Evolutionary conservation across 129 eudicot genomes (phyloP).

Genomic region (Flaveria bidentis): DNA sequence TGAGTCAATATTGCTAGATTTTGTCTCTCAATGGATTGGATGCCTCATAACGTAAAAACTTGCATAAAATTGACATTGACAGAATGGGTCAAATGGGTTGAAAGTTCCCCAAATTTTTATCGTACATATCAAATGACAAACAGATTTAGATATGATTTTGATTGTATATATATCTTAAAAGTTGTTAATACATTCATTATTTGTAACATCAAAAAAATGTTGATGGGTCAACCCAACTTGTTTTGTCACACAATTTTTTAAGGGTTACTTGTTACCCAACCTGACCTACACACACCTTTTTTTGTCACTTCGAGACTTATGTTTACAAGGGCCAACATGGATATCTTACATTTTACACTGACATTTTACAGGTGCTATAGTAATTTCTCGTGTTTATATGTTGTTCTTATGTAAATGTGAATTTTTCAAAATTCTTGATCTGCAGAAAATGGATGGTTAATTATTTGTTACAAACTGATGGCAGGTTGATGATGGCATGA

Average conservation of each 20-base stretch:
- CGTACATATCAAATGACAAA: neutral
- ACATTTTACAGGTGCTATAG: neutral
- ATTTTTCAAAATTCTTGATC: neutral
- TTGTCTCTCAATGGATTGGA: neutral
- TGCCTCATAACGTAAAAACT: neutral
- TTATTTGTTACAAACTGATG: conserved; percentile 18
- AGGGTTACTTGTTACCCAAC: neutral
- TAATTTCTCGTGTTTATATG: neutral
- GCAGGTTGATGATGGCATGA: conserved; percentile 43
- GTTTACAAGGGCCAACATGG: conserved; percentile 8
- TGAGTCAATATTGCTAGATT: neutral
- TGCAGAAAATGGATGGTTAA: neutral
- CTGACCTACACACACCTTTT: neutral
- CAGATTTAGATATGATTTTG: neutral
- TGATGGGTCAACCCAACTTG: neutral
- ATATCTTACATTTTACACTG: conserved; percentile 1
- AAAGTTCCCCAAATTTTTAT: neutral
- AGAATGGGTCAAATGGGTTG: neutral
- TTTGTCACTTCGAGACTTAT: neutral
- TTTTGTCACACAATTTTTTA: neutral
- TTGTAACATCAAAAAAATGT: neutral
- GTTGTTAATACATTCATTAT: neutral
- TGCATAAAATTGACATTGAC: neutral
- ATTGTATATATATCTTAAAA: neutral
- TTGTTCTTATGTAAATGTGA: neutral